Base-by-base conservation (phyloP, 371 early-diverging fungal species). In the Rhizomucor pusillus region DNA sequence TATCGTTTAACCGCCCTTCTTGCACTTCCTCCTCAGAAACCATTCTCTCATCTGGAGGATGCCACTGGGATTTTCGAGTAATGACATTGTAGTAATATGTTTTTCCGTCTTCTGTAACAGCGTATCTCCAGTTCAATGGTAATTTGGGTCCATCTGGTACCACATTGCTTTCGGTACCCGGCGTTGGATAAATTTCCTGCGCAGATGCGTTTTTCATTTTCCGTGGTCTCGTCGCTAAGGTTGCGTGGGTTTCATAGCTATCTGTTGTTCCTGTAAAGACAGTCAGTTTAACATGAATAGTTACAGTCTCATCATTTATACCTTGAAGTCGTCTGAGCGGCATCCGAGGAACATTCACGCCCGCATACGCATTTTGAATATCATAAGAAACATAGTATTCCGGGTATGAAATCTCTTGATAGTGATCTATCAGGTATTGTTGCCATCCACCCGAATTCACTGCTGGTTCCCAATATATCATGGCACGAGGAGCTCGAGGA, bases 51-150 rank as follows among this genome's bases (percentile, higher is more conserved):
- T 66, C 64, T 1, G 78, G 78, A 7, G 69, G 46, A 13, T 66
- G 56, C 79, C 79, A 78, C 47, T 78, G 79, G 11, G 75, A 65
- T 53, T 75, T 64, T 0, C 63, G 50, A 11, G 79, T 75, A 1
- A 69, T 5, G 14, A 44, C 34, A 46, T 75, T 69, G 41, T 75
- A 78, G 23, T 78, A 78, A 50, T 78, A 78, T 1, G 62, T 50
- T 2, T 47, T 51, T 0, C 73, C 73, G 43, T 73, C 58, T 25
- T 63, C 66, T 25, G 58, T 49, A 5, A 48, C 49, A 1, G 79
- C 79, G 22, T 55, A 46, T 49, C 63, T 56, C 79, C 79, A 78
- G 44, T 74, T 66, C 10, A 54, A 39, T 9, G 71, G 67, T 5
- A 75, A 24, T 39, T 55, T 63, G 3, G 44, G 41, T 3, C 14